Percentiles rank a stretch among this genome's conserved stretches.
Evolutionary conservation across 139 green algal genomes (phyloP).

Genomic region (Limnomonas spitsbergensis): DNA sequence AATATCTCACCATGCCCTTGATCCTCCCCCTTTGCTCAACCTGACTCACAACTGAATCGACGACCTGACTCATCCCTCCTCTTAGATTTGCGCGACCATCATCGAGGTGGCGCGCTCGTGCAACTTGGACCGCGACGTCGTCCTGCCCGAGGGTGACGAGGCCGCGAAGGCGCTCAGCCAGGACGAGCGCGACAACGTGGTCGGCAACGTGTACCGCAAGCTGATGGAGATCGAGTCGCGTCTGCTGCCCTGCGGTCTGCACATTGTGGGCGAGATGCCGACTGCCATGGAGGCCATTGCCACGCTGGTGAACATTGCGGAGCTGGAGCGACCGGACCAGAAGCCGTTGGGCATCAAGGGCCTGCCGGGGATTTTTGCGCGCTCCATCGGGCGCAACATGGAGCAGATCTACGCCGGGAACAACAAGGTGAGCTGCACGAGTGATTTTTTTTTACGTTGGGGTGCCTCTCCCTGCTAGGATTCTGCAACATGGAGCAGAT

Average conservation of each 20-base stretch:
- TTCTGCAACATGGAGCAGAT: no score
- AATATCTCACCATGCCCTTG: no score
- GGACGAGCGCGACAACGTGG: slow-evolving; percentile 78
- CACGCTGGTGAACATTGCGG: slow-evolving; percentile 94
- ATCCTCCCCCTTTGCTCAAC: no score
- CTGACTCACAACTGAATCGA: no score
- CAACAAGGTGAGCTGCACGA: slow-evolving; percentile 33
- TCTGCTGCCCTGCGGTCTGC: slow-evolving; percentile 96
- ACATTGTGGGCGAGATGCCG: slow-evolving; percentile 89
- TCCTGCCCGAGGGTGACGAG: slow-evolving; percentile 65
- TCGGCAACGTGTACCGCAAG: slow-evolving; percentile 86
- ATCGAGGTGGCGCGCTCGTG: slow-evolving; percentile 92
- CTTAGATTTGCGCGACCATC: slow-evolving; percentile 93
- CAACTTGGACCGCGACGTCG: slow-evolving; percentile 96
- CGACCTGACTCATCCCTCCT: no score
- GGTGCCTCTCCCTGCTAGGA: no score
- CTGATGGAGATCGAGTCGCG: slow-evolving; percentile 99
- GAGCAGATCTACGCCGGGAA: slow-evolving; percentile 86
- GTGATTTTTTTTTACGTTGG: no score
- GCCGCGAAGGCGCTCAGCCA: slow-evolving; percentile 18
- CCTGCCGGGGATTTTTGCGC: slow-evolving; percentile 87
- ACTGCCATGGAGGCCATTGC: slow-evolving; percentile 92
- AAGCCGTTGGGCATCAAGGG: slow-evolving; percentile 78
- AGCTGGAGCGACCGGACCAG: slow-evolving; percentile 91
- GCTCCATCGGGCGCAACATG: slow-evolving; percentile 81